Base-by-base conservation (phyloP, 805 yeast genomes). In the Pichia phayaonensis region DNA sequence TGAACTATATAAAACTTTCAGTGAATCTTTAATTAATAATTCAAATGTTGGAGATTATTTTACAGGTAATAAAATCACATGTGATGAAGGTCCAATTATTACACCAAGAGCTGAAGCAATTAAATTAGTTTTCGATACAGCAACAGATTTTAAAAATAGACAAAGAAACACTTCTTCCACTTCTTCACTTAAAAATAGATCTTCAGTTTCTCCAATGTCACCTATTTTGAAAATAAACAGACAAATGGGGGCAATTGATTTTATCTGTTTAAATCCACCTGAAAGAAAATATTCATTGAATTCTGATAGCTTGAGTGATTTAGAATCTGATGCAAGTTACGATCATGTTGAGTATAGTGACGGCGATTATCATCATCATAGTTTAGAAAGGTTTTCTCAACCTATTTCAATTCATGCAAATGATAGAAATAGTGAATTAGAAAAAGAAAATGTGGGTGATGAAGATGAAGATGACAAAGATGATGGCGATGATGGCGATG, bases 31-130 rank as follows among this genome's bases (percentile, higher is more conserved):
- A 40, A 56, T 58, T 42, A 61, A 58, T 40, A 59, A 52, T 29
- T 42, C 48, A 16, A 52, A 59, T 50, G 54, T 62, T 50, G 55
- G 52, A 47, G 55, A 60, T 58, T 52, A 56, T 56, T 47, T 57
- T 27, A 24, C 54, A 8, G 56, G 54, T 24, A 47, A 56, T 42
- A 48, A 46, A 43, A 34, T 54, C 1, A 44, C 46, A n/a, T 23
- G 46, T 10, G 46, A 44, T 20, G 56, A 46, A 21, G 49, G 46
- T 10, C 50, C 12, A 40, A 51, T 49, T 21, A 49, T 61, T 16
- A 67, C 72, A 4, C 72, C 72, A 20, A 60, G 72, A 46, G 72
- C 68, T 15, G 71, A 68, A 46, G 70, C 70, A n/a, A 69, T 69
- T 46, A 59, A 60, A 47, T 51, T 67, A 46, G 72, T 68, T 31